phyloP scores from a whole-genome alignment of 176 grass and related monocot genomes.

The Oryza rufipogon region DNA sequence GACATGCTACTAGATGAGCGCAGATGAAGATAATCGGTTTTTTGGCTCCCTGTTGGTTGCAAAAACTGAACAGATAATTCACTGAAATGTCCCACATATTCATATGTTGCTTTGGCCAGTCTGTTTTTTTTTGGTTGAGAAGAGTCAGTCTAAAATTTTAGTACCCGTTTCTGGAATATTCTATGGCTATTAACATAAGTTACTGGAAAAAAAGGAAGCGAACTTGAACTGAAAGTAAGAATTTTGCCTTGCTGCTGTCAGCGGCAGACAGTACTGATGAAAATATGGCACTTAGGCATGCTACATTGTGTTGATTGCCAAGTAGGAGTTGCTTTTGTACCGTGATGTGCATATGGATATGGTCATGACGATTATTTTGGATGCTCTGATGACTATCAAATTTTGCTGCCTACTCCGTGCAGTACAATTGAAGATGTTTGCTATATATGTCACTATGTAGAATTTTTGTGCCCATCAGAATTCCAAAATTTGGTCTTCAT shows the following conservation, averaged over 20 bases:
- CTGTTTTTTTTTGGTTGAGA: too few relatives aligned
- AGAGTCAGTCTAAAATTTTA: neutral
- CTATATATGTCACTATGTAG: neutral
- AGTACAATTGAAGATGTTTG: neutral
- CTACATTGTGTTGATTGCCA: constrained; percentile 25
- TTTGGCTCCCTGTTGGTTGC: neutral
- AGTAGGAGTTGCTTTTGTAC: neutral
- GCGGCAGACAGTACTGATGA: neutral
- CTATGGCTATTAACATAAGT: neutral
- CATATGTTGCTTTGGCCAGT: neutral
- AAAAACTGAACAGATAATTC: neutral
- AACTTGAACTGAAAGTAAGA: neutral
- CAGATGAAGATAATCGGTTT: neutral
- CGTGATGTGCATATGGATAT: neutral
- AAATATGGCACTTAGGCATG: neutral
- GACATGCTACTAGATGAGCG: neutral
- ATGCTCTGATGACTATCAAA: neutral
- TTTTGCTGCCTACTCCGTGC: neutral
- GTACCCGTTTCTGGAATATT: neutral
- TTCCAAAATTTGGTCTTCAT: constrained; percentile 25
- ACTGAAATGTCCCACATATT: neutral
- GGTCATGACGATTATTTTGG: neutral
- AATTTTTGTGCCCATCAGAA: neutral
- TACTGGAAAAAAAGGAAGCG: neutral
- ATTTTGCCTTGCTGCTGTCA: neutral